These are phyloP conservation scores for Entoloma clypeatum DNA, from an alignment of 1,284 basidiomycete species.

Conservation along the genomic window DNA sequence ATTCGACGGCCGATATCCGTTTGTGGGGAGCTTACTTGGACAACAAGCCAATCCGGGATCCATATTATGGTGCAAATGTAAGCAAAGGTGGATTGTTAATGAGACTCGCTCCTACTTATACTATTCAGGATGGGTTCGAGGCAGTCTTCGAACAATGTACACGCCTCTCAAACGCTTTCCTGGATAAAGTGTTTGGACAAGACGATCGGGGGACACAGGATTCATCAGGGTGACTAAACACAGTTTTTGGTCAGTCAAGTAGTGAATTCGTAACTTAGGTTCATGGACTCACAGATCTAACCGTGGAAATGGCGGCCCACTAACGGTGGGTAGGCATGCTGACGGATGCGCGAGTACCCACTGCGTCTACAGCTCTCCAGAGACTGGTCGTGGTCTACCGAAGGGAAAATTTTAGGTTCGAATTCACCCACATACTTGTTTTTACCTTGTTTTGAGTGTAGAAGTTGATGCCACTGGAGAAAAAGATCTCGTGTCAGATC, in stretches of 20 bases:
- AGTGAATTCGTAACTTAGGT: no score
- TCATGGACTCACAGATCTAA: no score
- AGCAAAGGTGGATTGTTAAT: slow-evolving; percentile 1
- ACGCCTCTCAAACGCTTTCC: slow-evolving; percentile 66
- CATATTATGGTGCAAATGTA: slow-evolving; percentile 49
- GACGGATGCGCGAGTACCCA: slow-evolving; percentile 72
- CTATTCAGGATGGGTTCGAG: slow-evolving; percentile 51
- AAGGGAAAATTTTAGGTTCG: slow-evolving; percentile 1
- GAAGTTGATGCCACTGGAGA: slow-evolving; percentile 75
- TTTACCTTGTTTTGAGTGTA: slow-evolving; percentile 84
- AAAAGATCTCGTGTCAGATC: slow-evolving; percentile 8
- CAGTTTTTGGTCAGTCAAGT: background rate
- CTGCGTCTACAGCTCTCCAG: slow-evolving; percentile 80
- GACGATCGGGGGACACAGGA: slow-evolving; percentile 6
- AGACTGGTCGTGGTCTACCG: slow-evolving; percentile 77
- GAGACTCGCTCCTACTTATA: background rate
- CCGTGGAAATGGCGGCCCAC: no score
- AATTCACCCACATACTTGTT: slow-evolving; percentile 2
- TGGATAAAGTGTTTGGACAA: slow-evolving; percentile 52
- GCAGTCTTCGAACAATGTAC: slow-evolving; percentile 62
- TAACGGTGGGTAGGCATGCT: slow-evolving; percentile 79
- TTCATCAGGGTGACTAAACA: background rate
- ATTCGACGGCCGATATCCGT: slow-evolving; percentile 40
- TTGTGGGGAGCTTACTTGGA: slow-evolving; percentile 50
- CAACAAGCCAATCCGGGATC: slow-evolving; percentile 56